Percentiles rank a stretch among this genome's conserved stretches.
phyloP scores from a whole-genome alignment of 805 yeast genomes.

The Maudiozyma serrabonitensis region DNA sequence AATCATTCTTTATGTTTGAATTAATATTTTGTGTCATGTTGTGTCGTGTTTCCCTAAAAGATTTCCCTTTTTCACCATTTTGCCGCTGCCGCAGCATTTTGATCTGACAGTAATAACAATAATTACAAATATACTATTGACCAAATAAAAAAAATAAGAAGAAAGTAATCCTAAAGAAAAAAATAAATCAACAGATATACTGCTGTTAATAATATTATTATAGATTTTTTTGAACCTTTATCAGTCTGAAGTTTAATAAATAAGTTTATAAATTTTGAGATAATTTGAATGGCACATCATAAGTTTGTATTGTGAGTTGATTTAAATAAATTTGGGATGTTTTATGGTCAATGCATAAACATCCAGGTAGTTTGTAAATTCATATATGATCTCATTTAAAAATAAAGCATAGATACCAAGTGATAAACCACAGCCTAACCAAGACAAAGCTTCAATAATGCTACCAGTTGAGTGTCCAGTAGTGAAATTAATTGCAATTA shows the following conservation, averaged over 20 bases:
- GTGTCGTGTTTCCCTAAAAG: neutral
- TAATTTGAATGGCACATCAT: too few species aligned
- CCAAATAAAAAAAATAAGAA: neutral
- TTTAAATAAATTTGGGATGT: constrained; percentile 42
- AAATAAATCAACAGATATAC: too few species aligned
- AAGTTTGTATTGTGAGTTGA: neutral
- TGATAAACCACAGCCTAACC: constrained; percentile 61
- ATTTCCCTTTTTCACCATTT: neutral
- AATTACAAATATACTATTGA: neutral
- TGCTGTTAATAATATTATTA: too few species aligned
- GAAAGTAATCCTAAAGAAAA: too few species aligned
- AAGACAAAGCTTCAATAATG: constrained; percentile 43
- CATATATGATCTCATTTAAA: constrained; percentile 68
- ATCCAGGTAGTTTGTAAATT: constrained; percentile 70
- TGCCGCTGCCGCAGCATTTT: neutral
- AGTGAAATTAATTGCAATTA: constrained; percentile 12
- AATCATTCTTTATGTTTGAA: neutral
- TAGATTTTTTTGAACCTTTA: too few species aligned
- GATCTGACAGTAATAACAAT: neutral
- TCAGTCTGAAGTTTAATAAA: too few species aligned
- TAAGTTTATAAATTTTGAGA: too few species aligned
- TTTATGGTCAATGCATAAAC: constrained; percentile 80
- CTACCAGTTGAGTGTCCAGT: constrained; percentile 30
- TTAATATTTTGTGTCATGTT: neutral
- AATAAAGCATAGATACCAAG: constrained; percentile 61